phyloP scores from a whole-genome alignment of 192 early-diverging fungal species.

The Allomyces macrogynus region DNA sequence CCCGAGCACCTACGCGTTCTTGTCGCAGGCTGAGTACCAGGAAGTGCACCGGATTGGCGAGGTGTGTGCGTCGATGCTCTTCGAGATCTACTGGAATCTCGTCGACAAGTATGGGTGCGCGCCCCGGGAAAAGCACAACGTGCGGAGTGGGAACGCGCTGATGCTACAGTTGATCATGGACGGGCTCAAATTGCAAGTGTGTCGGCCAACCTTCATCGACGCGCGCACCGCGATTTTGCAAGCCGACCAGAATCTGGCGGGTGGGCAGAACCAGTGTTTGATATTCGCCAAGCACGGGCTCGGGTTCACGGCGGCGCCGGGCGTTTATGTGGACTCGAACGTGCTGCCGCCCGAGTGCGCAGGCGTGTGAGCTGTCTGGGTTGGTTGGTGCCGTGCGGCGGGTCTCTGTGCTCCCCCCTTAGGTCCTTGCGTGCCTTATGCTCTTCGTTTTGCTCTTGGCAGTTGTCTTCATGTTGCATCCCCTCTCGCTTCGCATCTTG shows the following conservation, averaged over 20 bases:
- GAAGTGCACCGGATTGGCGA: neutral
- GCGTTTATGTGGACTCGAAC: no score
- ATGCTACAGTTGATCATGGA: constrained; percentile 27
- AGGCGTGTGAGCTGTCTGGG: no score
- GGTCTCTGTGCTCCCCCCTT: no score
- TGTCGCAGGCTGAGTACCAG: neutral
- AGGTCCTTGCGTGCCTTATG: no score
- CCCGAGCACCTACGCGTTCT: constrained; percentile 1
- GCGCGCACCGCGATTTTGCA: constrained; percentile 26
- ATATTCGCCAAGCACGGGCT: constrained; percentile 12
- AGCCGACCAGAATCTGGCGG: constrained; percentile 17
- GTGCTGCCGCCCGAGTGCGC: no score
- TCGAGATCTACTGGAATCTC: constrained; percentile 26
- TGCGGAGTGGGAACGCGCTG: constrained; percentile 20
- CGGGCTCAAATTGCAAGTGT: constrained; percentile 29
- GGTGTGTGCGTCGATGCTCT: neutral
- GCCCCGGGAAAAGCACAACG: neutral
- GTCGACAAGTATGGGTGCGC: constrained; percentile 29
- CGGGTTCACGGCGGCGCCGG: constrained; percentile 2
- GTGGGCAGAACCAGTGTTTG: constrained; percentile 19
- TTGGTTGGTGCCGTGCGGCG: no score
- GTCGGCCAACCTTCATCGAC: constrained; percentile 27
- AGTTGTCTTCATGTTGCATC: no score
- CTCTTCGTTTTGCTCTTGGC: no score
- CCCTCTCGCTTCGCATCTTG: no score